These are phyloP conservation scores for Thermoascus crustaceus DNA, from an alignment of 2,329 filamentous ascomycete species.

Conservation along the genomic window DNA sequence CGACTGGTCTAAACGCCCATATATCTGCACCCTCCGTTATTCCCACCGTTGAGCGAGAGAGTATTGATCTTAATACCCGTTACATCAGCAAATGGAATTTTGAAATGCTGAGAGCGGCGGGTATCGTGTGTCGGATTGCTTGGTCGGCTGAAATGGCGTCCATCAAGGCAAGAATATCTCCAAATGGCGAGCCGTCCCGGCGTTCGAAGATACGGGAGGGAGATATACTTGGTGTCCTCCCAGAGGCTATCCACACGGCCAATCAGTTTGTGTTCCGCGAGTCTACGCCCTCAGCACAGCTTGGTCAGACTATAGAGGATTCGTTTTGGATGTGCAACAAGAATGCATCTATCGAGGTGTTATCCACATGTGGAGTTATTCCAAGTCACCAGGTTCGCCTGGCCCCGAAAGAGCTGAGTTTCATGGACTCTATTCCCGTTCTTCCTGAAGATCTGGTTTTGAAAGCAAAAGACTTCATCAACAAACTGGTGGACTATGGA, in stretches of 20 bases:
- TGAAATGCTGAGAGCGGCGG: slow-evolving; percentile 83
- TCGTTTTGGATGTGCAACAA: slow-evolving; percentile 91
- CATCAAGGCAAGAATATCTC: slow-evolving; percentile 54
- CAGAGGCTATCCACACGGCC: slow-evolving; percentile 72
- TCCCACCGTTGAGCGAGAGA: slow-evolving; percentile 92
- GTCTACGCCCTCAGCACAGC: slow-evolving; percentile 77
- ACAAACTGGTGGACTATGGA: slow-evolving; percentile 72
- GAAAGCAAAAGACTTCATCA: slow-evolving; percentile 62
- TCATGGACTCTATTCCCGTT: slow-evolving; percentile 82
- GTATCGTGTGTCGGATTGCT: slow-evolving; percentile 79
- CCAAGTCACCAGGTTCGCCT: slow-evolving; percentile 77
- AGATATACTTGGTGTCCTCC: slow-evolving; percentile 59
- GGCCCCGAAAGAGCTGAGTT: slow-evolving; percentile 60
- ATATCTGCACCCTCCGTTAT: slow-evolving; percentile 95
- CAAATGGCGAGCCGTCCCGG: slow-evolving; percentile 18
- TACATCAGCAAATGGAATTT: slow-evolving; percentile 94
- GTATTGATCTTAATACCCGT: slow-evolving; percentile 90
- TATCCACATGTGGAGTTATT: slow-evolving; percentile 80
- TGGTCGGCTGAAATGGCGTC: slow-evolving; percentile 82
- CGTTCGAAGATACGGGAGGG: slow-evolving; percentile 51
- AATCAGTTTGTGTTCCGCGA: slow-evolving; percentile 83
- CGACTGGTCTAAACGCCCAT: slow-evolving; percentile 86
- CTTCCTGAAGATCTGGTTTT: slow-evolving; percentile 68
- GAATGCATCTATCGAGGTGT: slow-evolving; percentile 73
- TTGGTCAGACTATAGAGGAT: slow-evolving; percentile 83